Conservation (phyloP, 2,329 filamentous ascomycete species). For the Epichloe brachyelytri region DNA sequence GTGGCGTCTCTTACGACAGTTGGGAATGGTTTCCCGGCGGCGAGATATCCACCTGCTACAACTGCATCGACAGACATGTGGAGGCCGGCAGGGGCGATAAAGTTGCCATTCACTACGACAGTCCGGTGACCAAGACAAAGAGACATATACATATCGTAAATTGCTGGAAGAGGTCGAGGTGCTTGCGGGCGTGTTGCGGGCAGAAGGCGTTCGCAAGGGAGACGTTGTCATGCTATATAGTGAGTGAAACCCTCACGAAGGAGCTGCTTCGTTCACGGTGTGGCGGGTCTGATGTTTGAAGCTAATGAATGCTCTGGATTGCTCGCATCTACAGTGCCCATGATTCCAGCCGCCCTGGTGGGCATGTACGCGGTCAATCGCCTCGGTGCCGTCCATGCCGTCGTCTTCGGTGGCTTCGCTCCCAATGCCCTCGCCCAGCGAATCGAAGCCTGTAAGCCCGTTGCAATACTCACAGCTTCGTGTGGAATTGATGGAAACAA, state of each 20-base stretch:
- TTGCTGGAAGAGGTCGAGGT: constrained; percentile 70
- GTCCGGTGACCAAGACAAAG: constrained; percentile 62
- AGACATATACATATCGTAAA: constrained; percentile 60
- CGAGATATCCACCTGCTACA: constrained; percentile 83
- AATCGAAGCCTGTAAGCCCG: constrained; percentile 69
- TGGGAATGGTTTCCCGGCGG: constrained; percentile 90
- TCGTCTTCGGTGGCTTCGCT: constrained; percentile 90
- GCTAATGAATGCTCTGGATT: not conserved
- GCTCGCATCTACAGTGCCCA: constrained; percentile 53
- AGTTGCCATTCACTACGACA: constrained; percentile 76
- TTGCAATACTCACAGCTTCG: constrained; percentile 71
- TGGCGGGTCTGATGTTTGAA: constrained; percentile 3
- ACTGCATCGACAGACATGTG: constrained; percentile 86
- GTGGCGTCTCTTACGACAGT: constrained; percentile 52
- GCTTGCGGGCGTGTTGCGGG: constrained; percentile 67
- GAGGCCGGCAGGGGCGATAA: constrained; percentile 58
- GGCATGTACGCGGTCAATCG: constrained; percentile 72
- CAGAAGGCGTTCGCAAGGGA: constrained; percentile 70
- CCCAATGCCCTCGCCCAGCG: constrained; percentile 70
- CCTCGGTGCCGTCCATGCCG: constrained; percentile 76
- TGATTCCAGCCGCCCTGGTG: constrained; percentile 83
- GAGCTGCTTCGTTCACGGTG: not conserved
- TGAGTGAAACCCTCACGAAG: constrained; percentile 25
- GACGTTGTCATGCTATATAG: constrained; percentile 87
- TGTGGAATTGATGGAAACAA: constrained; percentile 85